phyloP scores from a whole-genome alignment of 805 yeast genomes.

The Hanseniaspora hatyaiensis region DNA sequence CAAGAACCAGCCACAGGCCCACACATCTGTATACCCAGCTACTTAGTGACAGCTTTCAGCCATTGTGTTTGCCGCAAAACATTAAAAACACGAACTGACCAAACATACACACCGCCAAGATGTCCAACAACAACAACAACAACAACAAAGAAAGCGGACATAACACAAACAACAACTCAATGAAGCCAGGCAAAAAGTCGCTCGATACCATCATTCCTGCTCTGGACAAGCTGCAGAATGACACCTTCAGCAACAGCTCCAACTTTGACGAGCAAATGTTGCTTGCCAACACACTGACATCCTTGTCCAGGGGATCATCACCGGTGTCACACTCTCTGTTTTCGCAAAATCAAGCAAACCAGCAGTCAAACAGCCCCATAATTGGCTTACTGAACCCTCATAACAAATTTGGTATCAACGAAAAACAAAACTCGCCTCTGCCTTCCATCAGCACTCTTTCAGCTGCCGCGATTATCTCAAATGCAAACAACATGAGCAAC shows the following conservation, averaged over 20 bases:
- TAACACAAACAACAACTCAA: neutral
- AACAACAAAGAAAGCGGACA: neutral
- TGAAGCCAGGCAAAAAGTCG: slow-evolving; percentile 1
- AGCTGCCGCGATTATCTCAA: neutral
- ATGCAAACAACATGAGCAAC: neutral
- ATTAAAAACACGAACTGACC: too few species aligned
- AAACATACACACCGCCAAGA: neutral
- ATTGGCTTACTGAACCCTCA: neutral
- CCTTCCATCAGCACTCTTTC: slow-evolving; percentile 1
- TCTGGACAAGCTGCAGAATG: slow-evolving; percentile 9
- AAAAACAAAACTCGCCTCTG: slow-evolving; percentile 2
- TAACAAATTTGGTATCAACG: neutral
- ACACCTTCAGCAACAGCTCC: too few species aligned
- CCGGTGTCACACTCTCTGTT: slow-evolving; percentile 3
- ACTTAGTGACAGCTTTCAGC: too few species aligned
- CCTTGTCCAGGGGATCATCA: slow-evolving; percentile 13
- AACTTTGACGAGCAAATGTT: slow-evolving; percentile 10
- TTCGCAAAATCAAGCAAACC: neutral
- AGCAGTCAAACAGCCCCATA: neutral
- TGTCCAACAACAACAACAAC: neutral
- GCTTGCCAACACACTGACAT: slow-evolving; percentile 9
- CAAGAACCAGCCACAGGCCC: too few species aligned
- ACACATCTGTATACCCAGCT: too few species aligned
- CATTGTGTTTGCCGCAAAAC: too few species aligned
- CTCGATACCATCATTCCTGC: slow-evolving; percentile 1